Conservation (phyloP, 1,284 basidiomycete genomes). For the Malassezia psittaci region DNA sequence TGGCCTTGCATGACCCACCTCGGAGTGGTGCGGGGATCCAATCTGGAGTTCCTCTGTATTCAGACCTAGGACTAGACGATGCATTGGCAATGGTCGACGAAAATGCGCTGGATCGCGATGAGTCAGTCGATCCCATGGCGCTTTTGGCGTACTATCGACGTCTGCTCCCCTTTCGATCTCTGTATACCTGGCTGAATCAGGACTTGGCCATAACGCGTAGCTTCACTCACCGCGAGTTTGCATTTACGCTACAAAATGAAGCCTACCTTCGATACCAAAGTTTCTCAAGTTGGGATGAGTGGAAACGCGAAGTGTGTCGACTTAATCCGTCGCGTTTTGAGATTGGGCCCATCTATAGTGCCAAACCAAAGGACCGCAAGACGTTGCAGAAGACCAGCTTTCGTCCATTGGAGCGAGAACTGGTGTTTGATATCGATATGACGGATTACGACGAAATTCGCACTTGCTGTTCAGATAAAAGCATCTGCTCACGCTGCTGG, state of each 20-base stretch:
- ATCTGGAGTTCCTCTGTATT: background rate
- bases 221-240: conserved; percentile 69
- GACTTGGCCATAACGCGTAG: conserved; percentile 59
- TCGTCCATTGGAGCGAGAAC: conserved; percentile 70
- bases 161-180: conserved; percentile 84
- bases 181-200: conserved; percentile 92
- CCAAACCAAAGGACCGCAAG: conserved; percentile 82
- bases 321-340: conserved; percentile 63
- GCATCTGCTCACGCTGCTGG: conserved; percentile 90
- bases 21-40: background rate
- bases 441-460: conserved; percentile 95
- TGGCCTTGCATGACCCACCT: background rate
- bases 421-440: conserved; percentile 99
- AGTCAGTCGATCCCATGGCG: conserved; percentile 55
- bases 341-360: conserved; percentile 87
- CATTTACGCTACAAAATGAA: conserved; percentile 85
- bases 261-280: conserved; percentile 89
- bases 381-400: conserved; percentile 67
- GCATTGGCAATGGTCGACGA: conserved; percentile 32
- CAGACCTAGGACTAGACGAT: conserved; percentile 14
- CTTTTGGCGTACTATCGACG: conserved; percentile 86
- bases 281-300: conserved; percentile 71
- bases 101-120: conserved; percentile 43
- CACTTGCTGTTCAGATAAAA: conserved; percentile 84
- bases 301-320: conserved; percentile 64